Evolutionary conservation across 116 monocot genomes (phyloP), one percentile per base, ranked within the genome.

Genomic region (Posidonia oceanica): DNA sequence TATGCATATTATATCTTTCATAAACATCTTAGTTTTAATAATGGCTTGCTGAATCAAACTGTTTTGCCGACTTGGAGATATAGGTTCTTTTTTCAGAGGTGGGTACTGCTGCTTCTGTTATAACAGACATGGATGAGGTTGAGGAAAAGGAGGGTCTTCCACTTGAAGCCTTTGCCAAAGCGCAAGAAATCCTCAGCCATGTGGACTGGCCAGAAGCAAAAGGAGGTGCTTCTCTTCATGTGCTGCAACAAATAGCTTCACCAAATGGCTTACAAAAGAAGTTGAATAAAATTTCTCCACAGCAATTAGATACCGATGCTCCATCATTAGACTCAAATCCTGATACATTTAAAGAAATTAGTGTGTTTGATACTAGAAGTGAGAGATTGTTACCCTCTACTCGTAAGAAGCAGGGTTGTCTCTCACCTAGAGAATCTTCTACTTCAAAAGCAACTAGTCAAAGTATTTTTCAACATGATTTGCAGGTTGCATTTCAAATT

Each of bases 41-140:
- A 3, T 41, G 38, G 38, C 23, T 42, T 64, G 39, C n/a, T 59
- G 20, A 15, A n/a, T 59, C n/a, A 17, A 6, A 18, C 17, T 75
- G 29, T 29, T 29, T 29, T 29, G 29, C 61, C 36, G 75, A 86
- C 2, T 18, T 74, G 54, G 74, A 77, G 23, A 17, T 81, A 23
- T 79, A 94, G 94, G 75, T 88, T 77, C 88, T 94, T 75, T 73
- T 97, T 73, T 91, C 96, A 52, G 96, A 97, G 67, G 85, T 91
- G 81, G 89, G 85, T 82, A 56, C 83, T 40, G 56, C 66, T 76
- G 17, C 76, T 69, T 79, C 88, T 57, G 10, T 71, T 59, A 63
- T 69, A 52, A 54, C 75, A 18, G 89, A 91, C 20, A 51, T 85
- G 62, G 39, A 72, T 67, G 48, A 37, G 67, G 23, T 14, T 52